Percentiles rank a stretch among this genome's conserved stretches.
Conservation (phyloP, 345 rosid species). For the Eucalyptus victrix region DNA sequence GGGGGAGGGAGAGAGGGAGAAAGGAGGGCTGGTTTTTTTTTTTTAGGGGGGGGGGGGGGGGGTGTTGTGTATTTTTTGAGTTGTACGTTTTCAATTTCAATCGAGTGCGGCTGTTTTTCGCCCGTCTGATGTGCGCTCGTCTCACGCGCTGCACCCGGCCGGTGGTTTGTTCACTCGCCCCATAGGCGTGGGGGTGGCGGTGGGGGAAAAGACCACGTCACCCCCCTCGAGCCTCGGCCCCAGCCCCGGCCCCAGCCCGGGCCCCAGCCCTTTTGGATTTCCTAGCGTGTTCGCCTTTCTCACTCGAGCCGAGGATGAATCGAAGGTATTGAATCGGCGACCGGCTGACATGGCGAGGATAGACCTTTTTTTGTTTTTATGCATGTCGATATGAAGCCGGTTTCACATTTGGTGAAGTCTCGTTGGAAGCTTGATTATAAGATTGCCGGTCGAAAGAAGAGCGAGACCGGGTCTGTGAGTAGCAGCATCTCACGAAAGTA, state of each 20-base stretch:
- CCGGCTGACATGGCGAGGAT: neutral
- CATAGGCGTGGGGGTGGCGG: neutral
- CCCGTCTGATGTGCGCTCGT: neutral
- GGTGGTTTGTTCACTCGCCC: neutral
- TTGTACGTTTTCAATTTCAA: neutral
- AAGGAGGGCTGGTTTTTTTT: too few species aligned
- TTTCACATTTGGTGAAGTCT: accelerated
- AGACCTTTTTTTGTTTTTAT: too few species aligned
- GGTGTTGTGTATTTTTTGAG: too few species aligned
- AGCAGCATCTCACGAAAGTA: accelerated
- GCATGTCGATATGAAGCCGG: accelerated
- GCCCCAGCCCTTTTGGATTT: neutral
- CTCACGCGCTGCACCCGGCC: neutral
- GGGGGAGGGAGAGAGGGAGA: neutral
- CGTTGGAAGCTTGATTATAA: neutral
- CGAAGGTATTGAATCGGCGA: neutral
- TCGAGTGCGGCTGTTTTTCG: neutral
- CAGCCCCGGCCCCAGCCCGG: too few species aligned
- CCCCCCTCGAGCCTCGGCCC: neutral
- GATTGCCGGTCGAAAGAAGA: accelerated
- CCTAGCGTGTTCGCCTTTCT: neutral
- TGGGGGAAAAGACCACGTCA: neutral
- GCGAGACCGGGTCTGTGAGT: accelerated
- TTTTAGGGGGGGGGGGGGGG: too few species aligned
- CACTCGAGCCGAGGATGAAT: neutral